Evolutionary conservation across 2,329 filamentous ascomycete species (phyloP), one percentile per base, ranked within the genome.

Genomic region (Colletotrichum costaricense): DNA sequence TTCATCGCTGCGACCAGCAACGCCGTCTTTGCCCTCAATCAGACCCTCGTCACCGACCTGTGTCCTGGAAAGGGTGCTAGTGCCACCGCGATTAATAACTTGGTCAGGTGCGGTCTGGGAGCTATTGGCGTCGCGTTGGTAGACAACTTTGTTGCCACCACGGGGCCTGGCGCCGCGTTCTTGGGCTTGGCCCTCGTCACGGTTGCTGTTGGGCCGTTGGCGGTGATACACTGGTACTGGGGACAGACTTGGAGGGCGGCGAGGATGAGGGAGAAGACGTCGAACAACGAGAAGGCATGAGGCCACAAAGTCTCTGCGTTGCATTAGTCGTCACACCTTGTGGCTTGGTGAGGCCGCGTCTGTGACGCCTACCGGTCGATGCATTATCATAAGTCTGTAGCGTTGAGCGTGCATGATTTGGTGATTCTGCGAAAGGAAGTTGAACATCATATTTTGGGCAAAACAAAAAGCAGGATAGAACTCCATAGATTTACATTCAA

Each of bases 1-100:
- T 26, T 84, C 9, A 82, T 85, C 52, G 81, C 82, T 1, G 78
- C 79, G 1, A 78, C 80, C 0, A 79, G 81, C 26, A 84, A 82
- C 54, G 82, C 83, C 5, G 76, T 84, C 2, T 84, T 84, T 63
- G 79, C 78, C 9, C 75, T 81, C 22, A 82, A 81, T 66, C 78
- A 79, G 63, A 80, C 81, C 5, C 76, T 83, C 22, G 75, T 83
- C 24, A 76, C 80, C 12, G 81, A 83, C 42, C 69, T 80, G 4
- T 82, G 79, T 56, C 81, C 80, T 0, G 78, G 78, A 1, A 75
- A 76, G 26, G 77, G 78, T 2, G 80, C 81, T 2, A 78, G 80
- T 24, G 77, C 75, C 24, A 83, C 81, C 0, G 81, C 81, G 1
- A 76, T 80, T 33, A 83, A 82, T 63, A 83, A 83, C 72, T 67